A percentile compares a stretch with the other conserved stretches of the same genome.
phyloP scores from a whole-genome alignment of 2,329 filamentous ascomycete genomes.

The Neopestalotiopsis clavispora region DNA sequence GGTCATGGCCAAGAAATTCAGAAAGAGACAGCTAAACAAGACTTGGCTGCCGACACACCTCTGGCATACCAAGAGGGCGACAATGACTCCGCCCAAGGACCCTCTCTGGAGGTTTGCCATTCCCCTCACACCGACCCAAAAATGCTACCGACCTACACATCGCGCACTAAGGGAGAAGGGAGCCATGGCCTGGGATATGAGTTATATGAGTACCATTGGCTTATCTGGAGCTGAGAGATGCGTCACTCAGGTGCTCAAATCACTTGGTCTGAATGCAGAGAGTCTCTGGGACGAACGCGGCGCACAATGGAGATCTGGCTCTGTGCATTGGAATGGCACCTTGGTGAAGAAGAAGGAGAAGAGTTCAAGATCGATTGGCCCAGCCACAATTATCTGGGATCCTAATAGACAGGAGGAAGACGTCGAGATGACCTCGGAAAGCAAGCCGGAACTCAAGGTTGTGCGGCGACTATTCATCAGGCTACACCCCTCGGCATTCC shows the following conservation, averaged over 20 bases:
- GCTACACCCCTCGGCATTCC: constrained; percentile 81
- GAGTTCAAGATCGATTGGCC: constrained; percentile 66
- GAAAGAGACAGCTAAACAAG: constrained; percentile 85
- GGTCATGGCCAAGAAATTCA: constrained; percentile 66
- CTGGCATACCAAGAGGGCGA: constrained; percentile 91
- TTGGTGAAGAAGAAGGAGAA: constrained; percentile 60
- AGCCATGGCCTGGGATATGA: constrained; percentile 88
- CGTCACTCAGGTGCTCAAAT: constrained; percentile 69
- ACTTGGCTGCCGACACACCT: constrained; percentile 94
- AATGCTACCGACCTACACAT: constrained; percentile 88
- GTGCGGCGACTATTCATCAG: constrained; percentile 67
- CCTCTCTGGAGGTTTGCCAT: constrained; percentile 91
- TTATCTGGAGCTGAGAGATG: constrained; percentile 70
- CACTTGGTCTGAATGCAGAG: constrained; percentile 65
- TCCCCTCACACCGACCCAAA: constrained; percentile 84
- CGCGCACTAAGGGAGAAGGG: constrained; percentile 77
- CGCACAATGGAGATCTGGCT: constrained; percentile 70
- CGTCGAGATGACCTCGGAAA: constrained; percentile 15
- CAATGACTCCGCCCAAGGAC: constrained; percentile 79
- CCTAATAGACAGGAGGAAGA: constrained; percentile 36
- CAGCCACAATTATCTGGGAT: constrained; percentile 78
- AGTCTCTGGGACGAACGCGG: constrained; percentile 68
- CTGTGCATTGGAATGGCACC: constrained; percentile 53
- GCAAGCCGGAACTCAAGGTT: constrained; percentile 25
- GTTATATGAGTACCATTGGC: constrained; percentile 87